phyloP scores from a whole-genome alignment of 352 stramenopile species.

The Pythium chondricola region DNA sequence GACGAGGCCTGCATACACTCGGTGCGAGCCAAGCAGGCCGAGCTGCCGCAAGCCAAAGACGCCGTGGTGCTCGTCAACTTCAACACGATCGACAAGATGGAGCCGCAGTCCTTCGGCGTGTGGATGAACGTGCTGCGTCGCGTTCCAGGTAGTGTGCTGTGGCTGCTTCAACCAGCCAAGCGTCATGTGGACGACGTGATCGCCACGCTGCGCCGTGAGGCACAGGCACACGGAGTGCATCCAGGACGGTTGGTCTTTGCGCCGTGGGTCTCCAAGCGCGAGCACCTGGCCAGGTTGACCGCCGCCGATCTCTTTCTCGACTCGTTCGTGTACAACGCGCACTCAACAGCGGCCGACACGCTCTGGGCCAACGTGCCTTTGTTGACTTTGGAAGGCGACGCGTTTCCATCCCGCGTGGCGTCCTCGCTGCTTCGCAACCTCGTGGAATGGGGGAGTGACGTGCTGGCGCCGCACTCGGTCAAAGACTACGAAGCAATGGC shows the following conservation, averaged over 20 bases:
- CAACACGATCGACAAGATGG: slow-evolving; percentile 94
- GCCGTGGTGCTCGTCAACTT: slow-evolving; percentile 87
- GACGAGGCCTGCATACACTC: neutral
- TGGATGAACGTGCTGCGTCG: slow-evolving; percentile 88
- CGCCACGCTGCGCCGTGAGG: slow-evolving; percentile 45
- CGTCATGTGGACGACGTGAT: slow-evolving; percentile 21
- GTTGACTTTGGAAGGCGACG: slow-evolving; percentile 77
- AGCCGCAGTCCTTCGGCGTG: slow-evolving; percentile 74
- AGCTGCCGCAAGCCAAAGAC: slow-evolving; percentile 18
- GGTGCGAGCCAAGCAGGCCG: slow-evolving; percentile 2
- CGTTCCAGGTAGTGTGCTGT: slow-evolving; percentile 81
- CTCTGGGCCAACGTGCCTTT: slow-evolving; percentile 87
- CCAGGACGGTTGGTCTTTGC: slow-evolving; percentile 67
- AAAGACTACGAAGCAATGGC: slow-evolving; percentile 71
- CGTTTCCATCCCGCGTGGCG: slow-evolving; percentile 70
- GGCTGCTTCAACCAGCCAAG: slow-evolving; percentile 59
- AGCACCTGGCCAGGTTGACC: slow-evolving; percentile 77
- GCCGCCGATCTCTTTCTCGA: slow-evolving; percentile 93
- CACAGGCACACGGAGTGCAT: slow-evolving; percentile 55
- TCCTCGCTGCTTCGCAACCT: slow-evolving; percentile 44
- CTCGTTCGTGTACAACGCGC: slow-evolving; percentile 93
- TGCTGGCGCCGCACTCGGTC: slow-evolving; percentile 39
- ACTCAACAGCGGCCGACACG: slow-evolving; percentile 91
- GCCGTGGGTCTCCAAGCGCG: slow-evolving; percentile 37
- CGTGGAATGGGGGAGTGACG: slow-evolving; percentile 17